Evolutionary conservation across 208 protist species (phyloP), one percentile per base, ranked within the genome.

Genomic region (Phytomonas sp.): DNA sequence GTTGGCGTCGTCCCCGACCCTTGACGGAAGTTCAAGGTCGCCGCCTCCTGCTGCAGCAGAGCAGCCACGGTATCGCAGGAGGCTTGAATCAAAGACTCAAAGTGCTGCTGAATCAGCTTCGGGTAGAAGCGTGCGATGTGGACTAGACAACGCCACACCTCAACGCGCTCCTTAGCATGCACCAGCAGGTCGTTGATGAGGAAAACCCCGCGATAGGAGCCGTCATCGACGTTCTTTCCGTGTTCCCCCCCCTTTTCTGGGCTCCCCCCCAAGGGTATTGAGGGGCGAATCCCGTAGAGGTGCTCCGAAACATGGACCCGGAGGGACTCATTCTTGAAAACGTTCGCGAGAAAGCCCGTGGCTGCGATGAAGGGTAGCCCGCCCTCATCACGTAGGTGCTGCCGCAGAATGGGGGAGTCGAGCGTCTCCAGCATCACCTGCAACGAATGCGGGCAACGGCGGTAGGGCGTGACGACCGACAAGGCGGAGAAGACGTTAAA

Each of bases 71-170:
- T 53, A 23, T 71, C 43, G 23, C 62, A 51, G 0, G 88, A 88
- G 26, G 81, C 81, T 0, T 32, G 53, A 51, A 91, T 68, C 15
- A 89, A 75, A n/a, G 30, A 23, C 0, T 70, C 59, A 59, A 94
- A 94, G 68, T 87, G 75, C 29, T 34, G 36, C n/a, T 81, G 78
- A 8, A 94, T 75, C 30, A 91, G 72, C 36, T 59, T 67, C 23
- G 89, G 86, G 68, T 90, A 84, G 23, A 89, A 68, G 26, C 84
- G 85, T 13, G 89, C 75, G 23, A 92, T 77, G 26, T 91, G 89
- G 30, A 85, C 78, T 62, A 89, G 66, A 76, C 89, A 92, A 29
- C 77, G 71, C 87, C 89, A 94, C 67, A 91, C 82, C 75, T 90
- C 82, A 20, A 81, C 77, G 4, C 80, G 75, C 17, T 67, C 72